Percentiles rank a stretch among this genome's conserved stretches.
Conservation (phyloP, 2,329 filamentous ascomycete genomes). For the Ophiostoma ulmi region DNA sequence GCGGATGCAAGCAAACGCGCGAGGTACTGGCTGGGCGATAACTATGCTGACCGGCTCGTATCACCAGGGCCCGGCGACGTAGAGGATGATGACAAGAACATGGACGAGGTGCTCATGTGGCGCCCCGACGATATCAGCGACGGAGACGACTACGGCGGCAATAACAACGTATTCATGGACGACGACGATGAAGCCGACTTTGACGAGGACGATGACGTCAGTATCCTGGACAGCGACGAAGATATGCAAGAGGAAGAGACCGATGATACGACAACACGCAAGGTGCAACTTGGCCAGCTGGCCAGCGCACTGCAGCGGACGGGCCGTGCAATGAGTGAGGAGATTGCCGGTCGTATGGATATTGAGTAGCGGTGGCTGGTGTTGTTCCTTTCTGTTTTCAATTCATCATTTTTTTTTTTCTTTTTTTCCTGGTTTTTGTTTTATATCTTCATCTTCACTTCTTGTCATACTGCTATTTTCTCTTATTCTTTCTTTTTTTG, state of each 20-base stretch:
- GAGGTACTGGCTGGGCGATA: constrained; percentile 79
- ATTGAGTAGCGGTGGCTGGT: constrained; percentile 39
- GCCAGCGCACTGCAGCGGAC: constrained; percentile 33
- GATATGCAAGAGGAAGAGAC: constrained; percentile 34
- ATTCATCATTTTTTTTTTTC: neutral
- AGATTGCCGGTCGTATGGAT: constrained; percentile 59
- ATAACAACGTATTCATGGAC: constrained; percentile 46
- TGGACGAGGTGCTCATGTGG: constrained; percentile 51
- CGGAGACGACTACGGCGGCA: constrained; percentile 46
- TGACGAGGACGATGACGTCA: constrained; percentile 32
- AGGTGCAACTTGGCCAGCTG: constrained; percentile 30
- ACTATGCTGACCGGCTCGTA: constrained; percentile 45
- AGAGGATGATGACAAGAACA: constrained; percentile 46
- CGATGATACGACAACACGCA: constrained; percentile 36
- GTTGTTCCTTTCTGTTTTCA: neutral
- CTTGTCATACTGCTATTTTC: neutral
- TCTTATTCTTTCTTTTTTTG: neutral
- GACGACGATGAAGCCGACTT: constrained; percentile 38
- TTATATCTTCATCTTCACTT: neutral
- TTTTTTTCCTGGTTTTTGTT: constrained; percentile 1
- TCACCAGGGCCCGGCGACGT: constrained; percentile 42
- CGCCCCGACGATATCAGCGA: constrained; percentile 56
- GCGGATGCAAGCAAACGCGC: constrained; percentile 59
- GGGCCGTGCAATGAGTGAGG: constrained; percentile 55
- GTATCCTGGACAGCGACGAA: constrained; percentile 34